Evolutionary conservation across 1,284 basidiomycete genomes (phyloP), one percentile per base, ranked within the genome.

Genomic region (Marasmius oreades): DNA sequence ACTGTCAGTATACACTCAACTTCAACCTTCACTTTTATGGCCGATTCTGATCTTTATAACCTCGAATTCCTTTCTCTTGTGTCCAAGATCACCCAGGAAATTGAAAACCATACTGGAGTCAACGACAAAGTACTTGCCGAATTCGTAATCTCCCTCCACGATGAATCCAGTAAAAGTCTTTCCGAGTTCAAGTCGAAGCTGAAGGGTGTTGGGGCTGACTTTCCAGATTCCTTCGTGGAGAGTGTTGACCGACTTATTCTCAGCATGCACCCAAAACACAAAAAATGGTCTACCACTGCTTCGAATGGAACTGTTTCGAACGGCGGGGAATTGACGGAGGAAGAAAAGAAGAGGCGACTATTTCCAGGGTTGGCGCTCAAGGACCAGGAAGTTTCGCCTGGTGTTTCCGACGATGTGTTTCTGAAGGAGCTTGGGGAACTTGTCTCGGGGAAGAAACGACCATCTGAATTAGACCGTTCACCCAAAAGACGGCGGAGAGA

Each of bases 241-340:
- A 96, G 90, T 66, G 84, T 99, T 50, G 96, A 99, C 75, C 89
- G 97, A 28, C 83, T 98, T 59, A 93, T 99, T 64, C 82, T 96
- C 52, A 92, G 84, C 59, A 84, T 98, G 79, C 97, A 99, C 67
- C 97, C 96, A 0, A 98, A 95, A 66, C 90, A 98, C 78, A 97
- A 95, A 78, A 91, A 93, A 72, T 85, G 75, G 46, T 66, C 66
- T 26, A 61, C 76, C 56, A 67, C 74, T 28, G 78, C 77, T 53
- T 78, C 70, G 68, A 77, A 70, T 26, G 55, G 58, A 60, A 73
- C 63, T 63, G 70, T 52, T 48, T 70, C 72, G n/a, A 66, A 58
- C 11, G 73, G 73, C 23, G 70, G 63, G n/a, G 66, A 65, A 48
- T 52, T 82, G 52, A 72, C 73, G 14, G 90, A 93, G 64, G 72